Conservation (phyloP, 2,329 filamentous ascomycete genomes). For the Aspergillus novoparasiticus region DNA sequence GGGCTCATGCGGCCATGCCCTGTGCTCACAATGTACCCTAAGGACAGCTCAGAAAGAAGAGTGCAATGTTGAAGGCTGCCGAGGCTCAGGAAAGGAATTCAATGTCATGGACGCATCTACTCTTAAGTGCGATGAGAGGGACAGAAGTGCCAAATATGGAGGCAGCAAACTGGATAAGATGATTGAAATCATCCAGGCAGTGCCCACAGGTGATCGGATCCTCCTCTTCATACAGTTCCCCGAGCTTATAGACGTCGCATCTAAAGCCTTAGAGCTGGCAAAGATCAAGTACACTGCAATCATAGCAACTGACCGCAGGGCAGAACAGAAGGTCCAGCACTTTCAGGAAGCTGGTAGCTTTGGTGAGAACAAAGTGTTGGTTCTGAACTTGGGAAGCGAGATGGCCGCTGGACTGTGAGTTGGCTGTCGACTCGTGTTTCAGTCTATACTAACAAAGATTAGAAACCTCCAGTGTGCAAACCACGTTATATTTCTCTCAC, state of each 20-base stretch:
- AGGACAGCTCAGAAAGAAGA: slow-evolving; percentile 27
- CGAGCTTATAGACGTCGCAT: slow-evolving; percentile 45
- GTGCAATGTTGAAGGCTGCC: slow-evolving; percentile 48
- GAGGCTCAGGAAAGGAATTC: slow-evolving; percentile 38
- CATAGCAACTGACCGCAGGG: slow-evolving; percentile 29
- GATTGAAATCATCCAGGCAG: slow-evolving; percentile 46
- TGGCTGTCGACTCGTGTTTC: neutral
- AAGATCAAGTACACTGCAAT: slow-evolving; percentile 41
- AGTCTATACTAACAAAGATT: neutral
- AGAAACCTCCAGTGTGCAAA: slow-evolving; percentile 66
- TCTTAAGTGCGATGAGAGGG: slow-evolving; percentile 35
- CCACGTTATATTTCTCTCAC: slow-evolving; percentile 65
- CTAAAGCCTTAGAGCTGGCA: slow-evolving; percentile 29
- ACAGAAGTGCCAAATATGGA: slow-evolving; percentile 26
- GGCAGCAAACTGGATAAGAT: slow-evolving; percentile 54
- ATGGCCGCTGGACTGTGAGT: slow-evolving; percentile 63
- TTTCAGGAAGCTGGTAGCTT: slow-evolving; percentile 44
- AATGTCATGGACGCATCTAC: slow-evolving; percentile 45
- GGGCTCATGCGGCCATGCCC: slow-evolving; percentile 54
- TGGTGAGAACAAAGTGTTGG: slow-evolving; percentile 50
- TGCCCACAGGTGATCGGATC: slow-evolving; percentile 51
- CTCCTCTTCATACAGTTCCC: slow-evolving; percentile 60
- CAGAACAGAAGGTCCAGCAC: slow-evolving; percentile 38
- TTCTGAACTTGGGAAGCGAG: slow-evolving; percentile 60
- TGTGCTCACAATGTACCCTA: slow-evolving; percentile 49